Percentiles rank a stretch among this genome's conserved stretches.
phyloP scores from a whole-genome alignment of 1,284 basidiomycete genomes.

The Fomitopsis schrenkii region DNA sequence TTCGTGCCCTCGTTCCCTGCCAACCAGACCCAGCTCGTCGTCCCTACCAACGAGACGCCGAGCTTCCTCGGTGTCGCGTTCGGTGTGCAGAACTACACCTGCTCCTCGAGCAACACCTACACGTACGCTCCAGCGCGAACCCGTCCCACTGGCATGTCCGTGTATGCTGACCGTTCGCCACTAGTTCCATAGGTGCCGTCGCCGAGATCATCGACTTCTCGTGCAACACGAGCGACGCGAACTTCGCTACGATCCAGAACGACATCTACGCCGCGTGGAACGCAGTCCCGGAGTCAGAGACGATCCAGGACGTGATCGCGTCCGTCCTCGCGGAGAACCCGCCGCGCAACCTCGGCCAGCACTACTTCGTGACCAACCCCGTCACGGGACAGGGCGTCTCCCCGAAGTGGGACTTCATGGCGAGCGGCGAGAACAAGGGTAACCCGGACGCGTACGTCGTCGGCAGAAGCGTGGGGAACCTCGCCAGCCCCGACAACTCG shows the following conservation, averaged over 20 bases:
- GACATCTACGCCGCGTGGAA: slow-evolving; percentile 37
- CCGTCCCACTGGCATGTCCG: background rate
- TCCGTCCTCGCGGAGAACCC: slow-evolving; percentile 23
- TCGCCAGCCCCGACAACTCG: slow-evolving; percentile 41
- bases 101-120: slow-evolving; percentile 30
- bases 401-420: slow-evolving; percentile 58
- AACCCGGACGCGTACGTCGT: slow-evolving; percentile 45
- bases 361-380: slow-evolving; percentile 51
- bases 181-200: slow-evolving; percentile 42
- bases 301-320: slow-evolving; percentile 34
- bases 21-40: slow-evolving; percentile 24
- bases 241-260: slow-evolving; percentile 39
- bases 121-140: slow-evolving; percentile 21
- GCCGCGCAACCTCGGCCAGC: slow-evolving; percentile 42
- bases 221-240: slow-evolving; percentile 40
- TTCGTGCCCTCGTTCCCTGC: slow-evolving; percentile 20
- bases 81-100: slow-evolving; percentile 39
- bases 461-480: slow-evolving; percentile 36
- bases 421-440: slow-evolving; percentile 31
- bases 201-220: slow-evolving; percentile 58
- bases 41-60: slow-evolving; percentile 20
- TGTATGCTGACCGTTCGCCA: background rate
- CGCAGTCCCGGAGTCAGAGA: slow-evolving; percentile 21
- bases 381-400: slow-evolving; percentile 37
- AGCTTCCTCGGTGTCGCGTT: slow-evolving; percentile 40